These are phyloP conservation scores for Saturnispora diversa DNA, from an alignment of 805 yeast species.

Conservation along the genomic window DNA sequence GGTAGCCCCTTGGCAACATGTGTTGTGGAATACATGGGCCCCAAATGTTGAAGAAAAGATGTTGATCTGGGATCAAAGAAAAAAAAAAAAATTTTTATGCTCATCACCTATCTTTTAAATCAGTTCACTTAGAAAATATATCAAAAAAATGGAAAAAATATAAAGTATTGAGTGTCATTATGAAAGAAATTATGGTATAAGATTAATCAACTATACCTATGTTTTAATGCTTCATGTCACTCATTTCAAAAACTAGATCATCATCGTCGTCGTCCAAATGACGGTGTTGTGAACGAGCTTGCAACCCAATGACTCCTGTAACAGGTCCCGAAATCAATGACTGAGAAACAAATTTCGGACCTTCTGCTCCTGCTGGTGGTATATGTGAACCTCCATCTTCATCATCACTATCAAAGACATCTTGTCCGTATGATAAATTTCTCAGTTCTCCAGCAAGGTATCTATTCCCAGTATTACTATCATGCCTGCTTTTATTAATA, in stretches of 20 bases:
- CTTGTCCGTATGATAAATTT: constrained; percentile 26
- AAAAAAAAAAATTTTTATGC: constrained; percentile 1
- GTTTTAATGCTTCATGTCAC: constrained; percentile 45
- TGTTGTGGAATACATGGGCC: constrained; percentile 9
- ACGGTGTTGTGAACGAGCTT: background rate
- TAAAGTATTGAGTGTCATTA: no score
- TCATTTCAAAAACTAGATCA: constrained; percentile 59
- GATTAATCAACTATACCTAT: no score
- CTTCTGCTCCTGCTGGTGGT: background rate
- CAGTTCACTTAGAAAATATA: no score
- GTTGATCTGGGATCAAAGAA: background rate
- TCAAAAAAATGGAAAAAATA: background rate
- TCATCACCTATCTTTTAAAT: no score
- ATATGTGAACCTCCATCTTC: constrained; percentile 21
- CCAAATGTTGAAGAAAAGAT: background rate
- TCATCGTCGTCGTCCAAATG: constrained; percentile 50
- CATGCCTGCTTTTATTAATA: background rate
- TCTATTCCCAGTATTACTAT: constrained; percentile 11
- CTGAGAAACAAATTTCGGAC: background rate
- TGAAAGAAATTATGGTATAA: no score
- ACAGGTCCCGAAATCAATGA: background rate
- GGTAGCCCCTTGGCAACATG: constrained; percentile 15
- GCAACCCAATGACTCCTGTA: constrained; percentile 1
- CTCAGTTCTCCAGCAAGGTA: constrained; percentile 22
- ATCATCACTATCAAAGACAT: constrained; percentile 29